phyloP scores from a whole-genome alignment of 1,284 basidiomycete genomes.

The Cerrena zonata region DNA sequence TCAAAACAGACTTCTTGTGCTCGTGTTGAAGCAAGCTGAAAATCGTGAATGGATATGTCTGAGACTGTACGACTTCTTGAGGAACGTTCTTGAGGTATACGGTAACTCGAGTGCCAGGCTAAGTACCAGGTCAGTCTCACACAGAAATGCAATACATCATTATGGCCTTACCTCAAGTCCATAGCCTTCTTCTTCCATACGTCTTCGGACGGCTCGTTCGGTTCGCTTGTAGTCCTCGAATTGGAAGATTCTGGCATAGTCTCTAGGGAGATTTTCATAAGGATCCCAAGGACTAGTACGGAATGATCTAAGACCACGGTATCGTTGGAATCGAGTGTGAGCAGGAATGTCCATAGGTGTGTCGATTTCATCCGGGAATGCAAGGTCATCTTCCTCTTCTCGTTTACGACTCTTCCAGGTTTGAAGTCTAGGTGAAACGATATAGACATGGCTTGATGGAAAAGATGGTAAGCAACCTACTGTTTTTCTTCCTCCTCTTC shows the following conservation, averaged over 20 bases:
- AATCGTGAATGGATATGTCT: conserved; percentile 57
- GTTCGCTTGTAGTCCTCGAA: conserved; percentile 93
- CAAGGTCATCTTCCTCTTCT: conserved; percentile 73
- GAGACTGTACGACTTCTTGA: conserved; percentile 35
- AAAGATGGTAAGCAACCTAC: conserved; percentile 39
- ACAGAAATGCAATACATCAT: background rate
- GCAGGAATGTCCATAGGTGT: conserved; percentile 88
- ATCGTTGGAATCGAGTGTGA: conserved; percentile 84
- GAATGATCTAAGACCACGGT: conserved; percentile 87
- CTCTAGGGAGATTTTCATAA: conserved; percentile 90
- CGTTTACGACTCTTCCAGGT: conserved; percentile 63
- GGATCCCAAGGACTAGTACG: conserved; percentile 96
- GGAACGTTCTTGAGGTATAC: conserved; percentile 73
- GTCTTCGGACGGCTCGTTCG: conserved; percentile 66
- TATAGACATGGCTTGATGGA: background rate
- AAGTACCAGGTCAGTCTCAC: background rate
- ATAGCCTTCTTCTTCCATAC: conserved; percentile 53
- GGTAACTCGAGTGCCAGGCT: conserved; percentile 80
- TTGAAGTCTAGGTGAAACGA: conserved; percentile 44
- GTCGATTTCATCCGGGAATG: conserved; percentile 97
- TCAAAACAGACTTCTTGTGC: conserved; percentile 90
- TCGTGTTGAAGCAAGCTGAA: conserved; percentile 91
- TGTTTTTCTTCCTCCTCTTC: conserved; percentile 79
- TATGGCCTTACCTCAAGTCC: conserved; percentile 56
- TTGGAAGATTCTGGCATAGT: conserved; percentile 94